phyloP scores from a whole-genome alignment of 1,284 basidiomycete species.

The Kalmanozyma brasiliensis region DNA sequence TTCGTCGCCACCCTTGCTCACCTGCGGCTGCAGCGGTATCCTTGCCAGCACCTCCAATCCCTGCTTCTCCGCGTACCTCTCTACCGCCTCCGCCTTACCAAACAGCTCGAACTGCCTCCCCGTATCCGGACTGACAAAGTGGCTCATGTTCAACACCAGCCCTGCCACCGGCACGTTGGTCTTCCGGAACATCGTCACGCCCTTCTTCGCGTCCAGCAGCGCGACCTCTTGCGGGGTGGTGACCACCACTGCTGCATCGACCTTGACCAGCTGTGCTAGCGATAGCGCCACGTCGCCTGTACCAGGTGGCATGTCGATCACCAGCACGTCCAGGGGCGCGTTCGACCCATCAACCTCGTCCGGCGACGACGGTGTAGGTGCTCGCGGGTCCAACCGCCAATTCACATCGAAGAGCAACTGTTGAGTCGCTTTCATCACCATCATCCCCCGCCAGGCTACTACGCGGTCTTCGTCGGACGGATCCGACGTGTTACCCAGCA shows the following conservation, averaged over 20 bases:
- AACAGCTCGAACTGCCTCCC: slow-evolving; percentile 80
- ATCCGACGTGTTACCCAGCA: slow-evolving; percentile 64
- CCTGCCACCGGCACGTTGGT: slow-evolving; percentile 88
- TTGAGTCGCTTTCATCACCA: slow-evolving; percentile 99
- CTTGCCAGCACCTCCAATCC: slow-evolving; percentile 80
- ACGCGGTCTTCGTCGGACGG: slow-evolving; percentile 29
- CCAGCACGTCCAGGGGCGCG: slow-evolving; percentile 78
- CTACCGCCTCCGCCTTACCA: slow-evolving; percentile 78
- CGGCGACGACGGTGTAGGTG: slow-evolving; percentile 10
- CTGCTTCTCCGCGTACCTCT: slow-evolving; percentile 74
- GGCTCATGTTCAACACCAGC: slow-evolving; percentile 87
- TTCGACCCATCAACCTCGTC: slow-evolving; percentile 11
- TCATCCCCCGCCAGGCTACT: slow-evolving; percentile 94
- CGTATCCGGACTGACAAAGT: slow-evolving; percentile 86
- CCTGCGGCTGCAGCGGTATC: slow-evolving; percentile 81
- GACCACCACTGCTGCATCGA: slow-evolving; percentile 71
- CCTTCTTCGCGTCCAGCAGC: slow-evolving; percentile 89
- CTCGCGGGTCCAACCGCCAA: slow-evolving; percentile 72
- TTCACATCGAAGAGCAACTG: slow-evolving; percentile 96
- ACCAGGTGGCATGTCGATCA: slow-evolving; percentile 96
- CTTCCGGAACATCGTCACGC: slow-evolving; percentile 92
- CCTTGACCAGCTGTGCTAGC: slow-evolving; percentile 83
- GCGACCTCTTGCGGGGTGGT: slow-evolving; percentile 97
- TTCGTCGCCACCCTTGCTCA: slow-evolving; percentile 80
- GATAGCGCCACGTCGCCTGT: slow-evolving; percentile 96